Conservation (phyloP, 2,329 filamentous ascomycete genomes). For the Pseudogymnoascus sp. region DNA sequence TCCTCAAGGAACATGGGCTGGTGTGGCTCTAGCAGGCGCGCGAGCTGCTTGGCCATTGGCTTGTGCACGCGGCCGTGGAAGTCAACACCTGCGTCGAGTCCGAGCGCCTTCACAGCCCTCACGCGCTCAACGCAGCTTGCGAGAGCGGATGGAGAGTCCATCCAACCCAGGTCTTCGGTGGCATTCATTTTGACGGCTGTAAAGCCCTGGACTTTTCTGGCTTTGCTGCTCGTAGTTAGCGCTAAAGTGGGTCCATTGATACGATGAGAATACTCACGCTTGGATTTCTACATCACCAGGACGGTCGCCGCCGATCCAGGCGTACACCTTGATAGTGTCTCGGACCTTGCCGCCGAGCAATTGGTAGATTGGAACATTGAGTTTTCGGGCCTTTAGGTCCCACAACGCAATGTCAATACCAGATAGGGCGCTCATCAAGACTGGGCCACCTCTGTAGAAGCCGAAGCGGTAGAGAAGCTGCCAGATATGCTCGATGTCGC, state of each 20-base stretch:
- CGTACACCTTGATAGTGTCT: conserved; percentile 62
- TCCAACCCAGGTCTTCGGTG: conserved; percentile 66
- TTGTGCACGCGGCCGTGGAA: conserved; percentile 72
- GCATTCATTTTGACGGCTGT: conserved; percentile 70
- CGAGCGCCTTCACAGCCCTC: conserved; percentile 57
- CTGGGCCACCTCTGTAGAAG: conserved; percentile 71
- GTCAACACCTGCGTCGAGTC: conserved; percentile 66
- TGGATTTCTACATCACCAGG: conserved; percentile 56
- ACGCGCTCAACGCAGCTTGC: conserved; percentile 58
- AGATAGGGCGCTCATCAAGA: conserved; percentile 70
- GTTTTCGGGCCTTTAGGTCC: conserved; percentile 61
- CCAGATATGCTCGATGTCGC: conserved; percentile 76
- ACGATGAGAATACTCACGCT: conserved; percentile 37
- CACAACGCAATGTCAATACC: conserved; percentile 74
- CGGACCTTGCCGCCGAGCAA: conserved; percentile 68
- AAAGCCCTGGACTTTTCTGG: conserved; percentile 53
- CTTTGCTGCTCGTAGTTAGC: conserved; percentile 35
- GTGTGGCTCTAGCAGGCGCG: conserved; percentile 56
- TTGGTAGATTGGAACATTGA: conserved; percentile 62
- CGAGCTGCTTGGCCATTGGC: conserved; percentile 74
- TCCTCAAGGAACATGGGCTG: conserved; percentile 70
- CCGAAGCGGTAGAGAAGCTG: conserved; percentile 60
- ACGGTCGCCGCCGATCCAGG: conserved; percentile 70
- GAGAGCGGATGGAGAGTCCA: conserved; percentile 60
- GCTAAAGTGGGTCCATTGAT: not conserved